Base-by-base conservation (phyloP, 306 rosid species). In the Sindora glabra region DNA sequence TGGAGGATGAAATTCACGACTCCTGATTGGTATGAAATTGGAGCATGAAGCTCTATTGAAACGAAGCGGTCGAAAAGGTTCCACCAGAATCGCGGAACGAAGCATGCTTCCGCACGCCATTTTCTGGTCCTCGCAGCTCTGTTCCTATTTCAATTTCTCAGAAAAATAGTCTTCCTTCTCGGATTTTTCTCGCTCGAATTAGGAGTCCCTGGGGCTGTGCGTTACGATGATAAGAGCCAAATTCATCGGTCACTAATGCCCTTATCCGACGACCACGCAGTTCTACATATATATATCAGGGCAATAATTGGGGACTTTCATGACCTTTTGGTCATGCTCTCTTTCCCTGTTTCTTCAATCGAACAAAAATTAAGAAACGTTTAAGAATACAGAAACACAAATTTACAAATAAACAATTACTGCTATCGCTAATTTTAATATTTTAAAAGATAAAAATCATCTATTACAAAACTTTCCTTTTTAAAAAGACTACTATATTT, bases 31-130 rank as follows among this genome's bases (percentile, higher is more conserved):
- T 65, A 49, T 26, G 32, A 34, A 42, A 4, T 57, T 77, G 63
- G 48, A 59, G 33, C 32, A 39, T 27, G 79, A 76, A 46, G 56
- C 27, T 38, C 64, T 73, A 48, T 42, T 12, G 26, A 67, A 73
- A 52, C 47, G 68, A 51, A 75, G 55, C 13, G 85, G 86, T 56
- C 74, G 79, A 42, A 77, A 92, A 14, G 85, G 82, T 68, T 83
- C 85, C 4, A 67, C 67, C 1, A 80, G 49, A 18, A 86, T 46
- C 19, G 78, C 77, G 34, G 85, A 87, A 63, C 86, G 87, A 46
- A 75, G 70, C 68, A 80, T 71, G 36, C 77, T 56, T 60, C 86
- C 74, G 82, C 83, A 72, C 75, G 86, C 98, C 86, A 89, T 87
- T 79, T 72, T 62, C 9, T 4, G 13, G 26, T 32, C 27, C 19